Conservation (phyloP, 2,329 filamentous ascomycete genomes). For the Epichloe baconii region DNA sequence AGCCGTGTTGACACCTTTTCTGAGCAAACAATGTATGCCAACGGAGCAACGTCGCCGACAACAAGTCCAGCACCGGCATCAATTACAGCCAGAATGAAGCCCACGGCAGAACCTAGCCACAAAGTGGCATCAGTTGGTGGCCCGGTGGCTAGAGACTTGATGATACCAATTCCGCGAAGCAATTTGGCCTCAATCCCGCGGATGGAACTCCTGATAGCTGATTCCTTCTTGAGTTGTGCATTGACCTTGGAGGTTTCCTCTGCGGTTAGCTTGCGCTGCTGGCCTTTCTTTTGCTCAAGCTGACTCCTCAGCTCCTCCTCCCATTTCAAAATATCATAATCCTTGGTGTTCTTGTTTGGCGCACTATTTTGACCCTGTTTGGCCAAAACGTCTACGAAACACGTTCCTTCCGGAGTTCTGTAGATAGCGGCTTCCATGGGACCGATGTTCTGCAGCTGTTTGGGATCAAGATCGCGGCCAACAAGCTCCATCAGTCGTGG, state of each 20-base stretch:
- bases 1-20: conserved; percentile 62
- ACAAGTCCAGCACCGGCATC: conserved; percentile 70
- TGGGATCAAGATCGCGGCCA: conserved; percentile 55
- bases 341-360: conserved; percentile 81
- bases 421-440: conserved; percentile 88
- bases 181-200: conserved; percentile 56
- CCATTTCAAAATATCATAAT: conserved; percentile 95
- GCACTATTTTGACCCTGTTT: conserved; percentile 60
- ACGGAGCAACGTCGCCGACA: conserved; percentile 64
- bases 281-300: conserved; percentile 84
- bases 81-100: conserved; percentile 59
- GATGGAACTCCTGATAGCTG: conserved; percentile 63
- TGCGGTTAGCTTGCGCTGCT: conserved; percentile 76
- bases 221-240: conserved; percentile 78
- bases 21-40: conserved; percentile 68
- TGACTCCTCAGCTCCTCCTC: conserved; percentile 82
- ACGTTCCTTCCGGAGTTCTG: conserved; percentile 74
- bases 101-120: conserved; percentile 78
- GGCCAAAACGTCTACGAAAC: conserved; percentile 81
- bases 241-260: conserved; percentile 88
- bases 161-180: conserved; percentile 72
- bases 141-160: conserved; percentile 67
- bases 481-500: conserved; percentile 65
- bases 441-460: conserved; percentile 58
- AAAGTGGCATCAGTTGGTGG: conserved; percentile 78